These are phyloP conservation scores for Hypoxylon intermedium DNA, from an alignment of 495 filamentous ascomycete species.

Conservation along the genomic window DNA sequence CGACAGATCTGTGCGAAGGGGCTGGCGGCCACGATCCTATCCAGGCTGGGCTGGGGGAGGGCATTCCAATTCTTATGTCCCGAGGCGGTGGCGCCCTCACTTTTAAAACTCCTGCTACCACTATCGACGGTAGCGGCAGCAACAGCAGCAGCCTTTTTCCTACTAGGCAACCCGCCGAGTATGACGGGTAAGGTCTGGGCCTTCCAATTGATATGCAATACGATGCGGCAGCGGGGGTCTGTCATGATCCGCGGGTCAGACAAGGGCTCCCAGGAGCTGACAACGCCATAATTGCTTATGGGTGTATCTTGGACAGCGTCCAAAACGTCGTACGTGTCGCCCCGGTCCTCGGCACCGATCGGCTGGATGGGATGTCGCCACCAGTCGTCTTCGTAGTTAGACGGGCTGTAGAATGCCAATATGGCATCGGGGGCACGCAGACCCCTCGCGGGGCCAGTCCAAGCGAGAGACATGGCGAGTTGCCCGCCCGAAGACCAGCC, in stretches of 20 bases:
- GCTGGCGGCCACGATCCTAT: constrained; percentile 43
- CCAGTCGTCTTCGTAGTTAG: constrained; percentile 47
- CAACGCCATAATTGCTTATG: constrained; percentile 34
- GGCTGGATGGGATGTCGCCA: constrained; percentile 22
- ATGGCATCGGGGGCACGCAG: constrained; percentile 53
- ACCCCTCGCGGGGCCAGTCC: constrained; percentile 38
- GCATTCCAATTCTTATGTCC: constrained; percentile 4
- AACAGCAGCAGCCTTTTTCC: background rate
- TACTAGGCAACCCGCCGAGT: constrained; percentile 30
- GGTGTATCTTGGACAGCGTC: constrained; percentile 43
- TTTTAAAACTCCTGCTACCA: too few species aligned
- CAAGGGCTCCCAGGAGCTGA: constrained; percentile 26
- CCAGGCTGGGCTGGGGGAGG: constrained; percentile 27
- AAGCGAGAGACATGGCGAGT: constrained; percentile 58
- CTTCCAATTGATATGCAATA: constrained; percentile 56
- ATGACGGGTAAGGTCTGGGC: constrained; percentile 52
- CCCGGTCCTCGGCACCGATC: constrained; percentile 8
- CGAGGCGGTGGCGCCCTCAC: too few species aligned
- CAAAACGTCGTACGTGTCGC: constrained; percentile 29
- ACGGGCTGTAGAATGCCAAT: constrained; percentile 59
- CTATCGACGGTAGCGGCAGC: background rate
- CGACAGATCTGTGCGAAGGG: constrained; percentile 48
- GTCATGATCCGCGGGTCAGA: constrained; percentile 37
- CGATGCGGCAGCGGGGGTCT: constrained; percentile 52
- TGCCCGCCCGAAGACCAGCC: constrained; percentile 64